Evolutionary conservation across 306 rosid species (phyloP), one percentile per base, ranked within the genome.

Genomic region (Mucuna pruriens): DNA sequence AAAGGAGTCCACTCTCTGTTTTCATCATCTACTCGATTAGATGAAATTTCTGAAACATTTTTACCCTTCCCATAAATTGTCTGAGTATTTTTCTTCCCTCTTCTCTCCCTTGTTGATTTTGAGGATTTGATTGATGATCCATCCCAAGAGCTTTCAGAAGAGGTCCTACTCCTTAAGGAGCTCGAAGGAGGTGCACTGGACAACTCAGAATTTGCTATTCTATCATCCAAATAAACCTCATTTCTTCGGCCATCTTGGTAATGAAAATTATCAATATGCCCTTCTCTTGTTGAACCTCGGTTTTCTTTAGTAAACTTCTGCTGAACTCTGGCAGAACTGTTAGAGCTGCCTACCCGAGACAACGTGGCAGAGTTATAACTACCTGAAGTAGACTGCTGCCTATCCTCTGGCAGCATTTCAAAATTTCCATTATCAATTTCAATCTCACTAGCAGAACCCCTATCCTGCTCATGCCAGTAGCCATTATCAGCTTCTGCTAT

Each of bases 91-190:
- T 76, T 86, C 78, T 88, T 83, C 23, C 97, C 97, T 45, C 88
- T 90, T 79, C 80, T 93, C 31, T 93, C 99, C 90, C 90, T 90
- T 3, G 91, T 81, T 76, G 97, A 88, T 84, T 88, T 96, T 66
- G 94, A 87, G 84, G 87, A 87, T 88, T 89, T 96, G 40, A 79
- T 92, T 2, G 91, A 83, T 4, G 88, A 91, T 72, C 95, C 99
- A 77, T 96, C 99, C 98, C 96, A 93, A 48, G 98, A 90, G 88
- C 90, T 93, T 85, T 93, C 99, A 2, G 97, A 87, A 55, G 97
- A 26, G 79, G 89, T 89, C 85, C 89, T 93, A 84, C 94, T 91
- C 78, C 90, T 89, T 55, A 76, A 58, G 55, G 92, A 82, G 83
- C 90, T 89, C 40, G 91, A 74, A 84, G 87, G 83, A 8, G 87